A percentile compares a stretch with the other conserved stretches of the same genome.
Conservation (phyloP, 306 rosid species). For the Crataegus laevigata region DNA sequence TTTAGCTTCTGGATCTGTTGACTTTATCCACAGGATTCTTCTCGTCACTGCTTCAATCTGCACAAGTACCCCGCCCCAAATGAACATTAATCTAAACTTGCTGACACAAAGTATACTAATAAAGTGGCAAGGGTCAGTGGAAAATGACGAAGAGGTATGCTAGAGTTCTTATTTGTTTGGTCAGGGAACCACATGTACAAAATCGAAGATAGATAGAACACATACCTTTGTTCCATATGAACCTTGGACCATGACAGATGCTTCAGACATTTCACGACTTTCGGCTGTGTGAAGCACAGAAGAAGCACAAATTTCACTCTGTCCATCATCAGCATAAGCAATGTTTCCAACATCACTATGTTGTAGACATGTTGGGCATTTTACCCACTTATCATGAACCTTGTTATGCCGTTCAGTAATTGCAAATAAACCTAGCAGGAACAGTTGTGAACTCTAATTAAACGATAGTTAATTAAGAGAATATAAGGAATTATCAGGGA, state of each 20-base stretch:
- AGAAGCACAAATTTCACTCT: constrained; percentile 40
- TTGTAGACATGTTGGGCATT: constrained; percentile 96
- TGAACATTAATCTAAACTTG: not conserved
- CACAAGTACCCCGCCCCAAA: constrained; percentile 15
- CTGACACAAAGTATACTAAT: not conserved
- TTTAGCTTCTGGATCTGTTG: constrained; percentile 61
- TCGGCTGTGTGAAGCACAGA: constrained; percentile 31
- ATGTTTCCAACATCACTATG: constrained; percentile 77
- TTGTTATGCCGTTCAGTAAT: constrained; percentile 60
- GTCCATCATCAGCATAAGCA: constrained; percentile 76
- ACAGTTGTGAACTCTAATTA: constrained; percentile 5
- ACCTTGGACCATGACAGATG: constrained; percentile 63
- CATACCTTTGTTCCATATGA: constrained; percentile 93
- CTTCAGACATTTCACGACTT: constrained; percentile 45
- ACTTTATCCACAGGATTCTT: constrained; percentile 84
- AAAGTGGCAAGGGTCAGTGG: not conserved
- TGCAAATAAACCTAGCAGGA: constrained; percentile 72
- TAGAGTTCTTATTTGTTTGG: not conserved
- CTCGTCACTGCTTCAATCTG: constrained; percentile 91
- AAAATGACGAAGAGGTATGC: too few relatives aligned
- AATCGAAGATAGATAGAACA: not conserved
- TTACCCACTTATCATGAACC: constrained; percentile 65
- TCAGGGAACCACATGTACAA: not conserved
- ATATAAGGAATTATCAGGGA: not conserved
- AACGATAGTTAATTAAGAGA: not conserved